Conservation (phyloP, 2,329 filamentous ascomycete genomes). For the Botryotinia globosa region DNA sequence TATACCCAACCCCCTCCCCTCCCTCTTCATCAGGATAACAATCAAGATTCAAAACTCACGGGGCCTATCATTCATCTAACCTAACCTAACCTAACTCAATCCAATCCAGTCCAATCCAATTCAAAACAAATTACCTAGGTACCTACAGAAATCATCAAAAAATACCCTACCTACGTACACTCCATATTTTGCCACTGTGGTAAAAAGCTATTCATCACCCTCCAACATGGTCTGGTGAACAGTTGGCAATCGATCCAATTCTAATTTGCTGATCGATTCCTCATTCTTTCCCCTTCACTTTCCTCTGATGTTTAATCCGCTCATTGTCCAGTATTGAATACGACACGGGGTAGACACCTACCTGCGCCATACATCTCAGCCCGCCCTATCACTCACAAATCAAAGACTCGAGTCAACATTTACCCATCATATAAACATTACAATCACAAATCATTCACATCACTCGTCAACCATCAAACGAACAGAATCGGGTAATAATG, state of each 20-base stretch:
- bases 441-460: not conserved
- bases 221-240: not conserved
- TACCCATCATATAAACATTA: not conserved
- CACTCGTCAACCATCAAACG: not conserved
- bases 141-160: not conserved
- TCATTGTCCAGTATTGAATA: not conserved
- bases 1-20: accelerated
- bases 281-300: not conserved
- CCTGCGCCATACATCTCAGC: not conserved
- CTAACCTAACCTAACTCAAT: too few relatives aligned
- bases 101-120: not conserved
- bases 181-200: not conserved
- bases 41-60: too few relatives aligned
- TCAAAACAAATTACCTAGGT: not conserved
- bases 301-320: not conserved
- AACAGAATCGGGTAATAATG: not conserved
- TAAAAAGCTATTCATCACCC: not conserved
- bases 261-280: not conserved
- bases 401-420: not conserved
- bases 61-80: too few relatives aligned
- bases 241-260: not conserved
- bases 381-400: not conserved
- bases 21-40: too few relatives aligned
- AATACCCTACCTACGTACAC: not conserved
- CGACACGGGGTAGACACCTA: not conserved